Base-by-base conservation (phyloP, 176 grass and related monocot species). In the Carex parvula region DNA sequence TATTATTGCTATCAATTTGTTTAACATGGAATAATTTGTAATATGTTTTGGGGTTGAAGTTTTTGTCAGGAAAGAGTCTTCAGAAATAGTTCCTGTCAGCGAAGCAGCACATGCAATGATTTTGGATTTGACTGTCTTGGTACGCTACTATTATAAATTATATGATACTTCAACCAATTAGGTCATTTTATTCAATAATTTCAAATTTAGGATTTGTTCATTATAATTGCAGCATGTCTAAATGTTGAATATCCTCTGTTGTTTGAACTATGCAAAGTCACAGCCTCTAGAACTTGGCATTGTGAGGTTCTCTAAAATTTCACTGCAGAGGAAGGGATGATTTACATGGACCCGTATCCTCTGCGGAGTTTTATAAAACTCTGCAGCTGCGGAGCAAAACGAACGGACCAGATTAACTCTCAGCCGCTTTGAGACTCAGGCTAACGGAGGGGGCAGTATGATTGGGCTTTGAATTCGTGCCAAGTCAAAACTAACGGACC, bases 301-400 rank as follows among this genome's bases (percentile, higher is more conserved):
- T 92, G 89, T 85, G 94, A 90, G 78, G 94, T 97, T 71, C 85
- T 97, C 85, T 97, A 44, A 92, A 97, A 82, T 97, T 97, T 97
- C 56, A 88, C 91, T 90, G 92, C 92, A 88, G 94, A 97, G 83
- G 95, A 97, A 88, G 92, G 92, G 64, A 91, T 97, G 90, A 92
- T 94, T 79, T 92, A 97, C 92, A 97, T 94, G 95, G n/a, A n/a
- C n/a, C n/a, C n/a, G n/a, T n/a, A n/a, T n/a, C n/a, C n/a, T n/a
- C n/a, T n/a, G n/a, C n/a, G n/a, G n/a, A n/a, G n/a, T n/a, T n/a
- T n/a, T n/a, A n/a, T n/a, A n/a, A n/a, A n/a, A n/a, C n/a, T n/a
- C n/a, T n/a, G n/a, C n/a, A n/a, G n/a, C n/a, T n/a, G n/a, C n/a
- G n/a, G n/a, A n/a, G n/a, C n/a, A n/a, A n/a, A n/a, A n/a, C n/a